Evolutionary conservation across 1,284 basidiomycete genomes (phyloP), one percentile per base, ranked within the genome.

Genomic region (Tilletia setariae): DNA sequence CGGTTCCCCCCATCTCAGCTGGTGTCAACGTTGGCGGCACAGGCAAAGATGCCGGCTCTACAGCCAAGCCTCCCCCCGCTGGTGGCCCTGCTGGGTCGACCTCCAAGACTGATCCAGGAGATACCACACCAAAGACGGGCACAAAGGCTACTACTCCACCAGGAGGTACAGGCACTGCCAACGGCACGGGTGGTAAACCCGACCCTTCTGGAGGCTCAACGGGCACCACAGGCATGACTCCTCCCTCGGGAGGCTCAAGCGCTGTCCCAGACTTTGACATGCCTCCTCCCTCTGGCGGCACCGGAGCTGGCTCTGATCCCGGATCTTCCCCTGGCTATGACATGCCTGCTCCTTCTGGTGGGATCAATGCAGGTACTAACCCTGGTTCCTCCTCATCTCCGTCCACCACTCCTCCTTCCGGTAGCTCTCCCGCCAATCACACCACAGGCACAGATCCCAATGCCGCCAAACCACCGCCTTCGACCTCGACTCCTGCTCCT

Each of bases 311-410:
- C 4, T 25, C 47, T 49, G 23, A n/a, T 21, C 15, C 23, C 9
- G 56, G 35, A 40, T 25, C 47, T 49, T 59, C 53, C 11, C 15
- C 23, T 23, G 56, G 56, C 56, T 13, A 16, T 16, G 56, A 32
- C 15, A 25, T 61, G 13, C 56, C 56, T 19, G 9, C 56, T 40
- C 56, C 56, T 61, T 61, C 56, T 32, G 56, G 56, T 35, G 56
- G 56, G 19, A 30, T 21, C 16, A 30, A 30, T 7, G 32, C 56
- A n/a, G 56, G 56, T 40, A 32, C 56, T 61, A 40, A 61, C n/a
- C 56, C 23, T 61, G 28, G 28, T 28, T 25, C 16, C 51, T 28
- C 28, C 19, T 30, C 56, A 32, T 35, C 28, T 35, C 56, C 56
- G 19, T 35, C 56, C 21, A 30, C 23, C 25, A 61, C 11, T 61